These are phyloP conservation scores for Laburnicola sp. DNA, from an alignment of 2,329 filamentous ascomycete genomes.

Conservation along the genomic window DNA sequence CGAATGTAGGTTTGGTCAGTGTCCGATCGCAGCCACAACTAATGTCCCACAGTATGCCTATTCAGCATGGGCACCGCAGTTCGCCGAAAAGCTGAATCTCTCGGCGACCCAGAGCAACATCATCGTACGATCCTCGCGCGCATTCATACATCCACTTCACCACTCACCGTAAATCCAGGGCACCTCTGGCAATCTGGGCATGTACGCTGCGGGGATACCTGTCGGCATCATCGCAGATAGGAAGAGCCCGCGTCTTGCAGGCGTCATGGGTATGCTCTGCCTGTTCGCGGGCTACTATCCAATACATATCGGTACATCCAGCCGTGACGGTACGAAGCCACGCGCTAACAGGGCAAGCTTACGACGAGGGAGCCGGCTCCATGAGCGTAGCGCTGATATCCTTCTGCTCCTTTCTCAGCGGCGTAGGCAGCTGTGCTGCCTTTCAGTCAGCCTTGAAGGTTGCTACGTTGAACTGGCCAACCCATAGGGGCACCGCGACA, in stretches of 20 bases:
- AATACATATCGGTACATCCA: conserved; percentile 61
- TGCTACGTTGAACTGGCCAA: conserved; percentile 88
- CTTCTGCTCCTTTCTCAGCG: conserved; percentile 82
- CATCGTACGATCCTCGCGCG: conserved; percentile 62
- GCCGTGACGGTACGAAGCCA: not conserved
- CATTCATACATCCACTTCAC: not conserved
- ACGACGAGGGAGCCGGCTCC: conserved; percentile 65
- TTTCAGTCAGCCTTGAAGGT: conserved; percentile 85
- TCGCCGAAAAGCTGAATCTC: conserved; percentile 81
- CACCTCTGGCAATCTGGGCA: conserved; percentile 82
- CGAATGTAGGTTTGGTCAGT: conserved; percentile 67
- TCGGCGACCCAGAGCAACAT: conserved; percentile 93
- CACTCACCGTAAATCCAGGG: conserved; percentile 39
- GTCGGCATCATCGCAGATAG: conserved; percentile 85
- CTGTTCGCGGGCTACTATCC: conserved; percentile 84
- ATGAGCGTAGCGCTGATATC: conserved; percentile 65
- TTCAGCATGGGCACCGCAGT: conserved; percentile 96
- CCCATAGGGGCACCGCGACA: conserved; percentile 88
- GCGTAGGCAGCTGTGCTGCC: conserved; percentile 86
- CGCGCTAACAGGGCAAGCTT: conserved; percentile 59
- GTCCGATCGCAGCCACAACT: conserved; percentile 21
- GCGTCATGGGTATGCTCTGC: conserved; percentile 72
- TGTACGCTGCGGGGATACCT: conserved; percentile 90
- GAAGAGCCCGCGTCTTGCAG: conserved; percentile 76
- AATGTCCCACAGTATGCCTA: conserved; percentile 78